Percentiles rank a stretch among this genome's conserved stretches.
These are phyloP conservation scores for Heritiera fomes DNA, from an alignment of 345 rosid species.

Conservation along the genomic window DNA sequence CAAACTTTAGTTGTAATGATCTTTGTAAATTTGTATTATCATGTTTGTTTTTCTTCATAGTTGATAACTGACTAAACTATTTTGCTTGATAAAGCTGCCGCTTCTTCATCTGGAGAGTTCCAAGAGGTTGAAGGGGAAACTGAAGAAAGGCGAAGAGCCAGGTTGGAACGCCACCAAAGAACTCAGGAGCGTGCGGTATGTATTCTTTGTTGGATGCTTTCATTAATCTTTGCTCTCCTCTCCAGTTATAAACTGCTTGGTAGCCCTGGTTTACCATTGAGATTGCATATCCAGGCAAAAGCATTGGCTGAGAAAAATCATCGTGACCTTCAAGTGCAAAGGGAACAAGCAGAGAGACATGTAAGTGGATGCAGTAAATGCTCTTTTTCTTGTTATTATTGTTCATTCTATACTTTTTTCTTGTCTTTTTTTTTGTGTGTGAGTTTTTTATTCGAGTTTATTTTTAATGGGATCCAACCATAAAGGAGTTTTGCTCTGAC, in stretches of 20 bases:
- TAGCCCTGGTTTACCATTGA: slow-evolving; percentile 20
- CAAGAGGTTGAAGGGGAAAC: slow-evolving; percentile 91
- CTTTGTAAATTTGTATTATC: slow-evolving; percentile 1
- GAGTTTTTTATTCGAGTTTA: background rate
- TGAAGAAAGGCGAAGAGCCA: slow-evolving; percentile 89
- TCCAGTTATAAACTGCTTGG: background rate
- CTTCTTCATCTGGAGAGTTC: slow-evolving; percentile 64
- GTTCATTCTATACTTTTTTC: background rate
- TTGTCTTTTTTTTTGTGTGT: background rate
- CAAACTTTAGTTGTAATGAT: slow-evolving; percentile 15
- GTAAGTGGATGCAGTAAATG: slow-evolving; percentile 46
- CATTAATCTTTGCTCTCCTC: slow-evolving; percentile 19
- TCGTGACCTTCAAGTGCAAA: slow-evolving; percentile 85
- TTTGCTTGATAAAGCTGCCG: slow-evolving; percentile 50
- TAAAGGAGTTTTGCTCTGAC: background rate
- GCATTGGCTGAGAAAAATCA: slow-evolving; percentile 97
- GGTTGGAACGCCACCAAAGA: slow-evolving; percentile 94
- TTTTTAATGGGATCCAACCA: background rate
- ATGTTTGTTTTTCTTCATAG: background rate
- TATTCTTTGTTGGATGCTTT: slow-evolving; percentile 20
- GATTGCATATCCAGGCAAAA: slow-evolving; percentile 57
- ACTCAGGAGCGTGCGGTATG: slow-evolving; percentile 98
- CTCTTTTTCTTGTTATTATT: slow-evolving; percentile 5
- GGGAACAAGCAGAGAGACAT: slow-evolving; percentile 97
- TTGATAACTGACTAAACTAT: slow-evolving; percentile 24